Evolutionary conservation across 495 filamentous ascomycete genomes (phyloP).

Genomic region (Neurospora sp.): DNA sequence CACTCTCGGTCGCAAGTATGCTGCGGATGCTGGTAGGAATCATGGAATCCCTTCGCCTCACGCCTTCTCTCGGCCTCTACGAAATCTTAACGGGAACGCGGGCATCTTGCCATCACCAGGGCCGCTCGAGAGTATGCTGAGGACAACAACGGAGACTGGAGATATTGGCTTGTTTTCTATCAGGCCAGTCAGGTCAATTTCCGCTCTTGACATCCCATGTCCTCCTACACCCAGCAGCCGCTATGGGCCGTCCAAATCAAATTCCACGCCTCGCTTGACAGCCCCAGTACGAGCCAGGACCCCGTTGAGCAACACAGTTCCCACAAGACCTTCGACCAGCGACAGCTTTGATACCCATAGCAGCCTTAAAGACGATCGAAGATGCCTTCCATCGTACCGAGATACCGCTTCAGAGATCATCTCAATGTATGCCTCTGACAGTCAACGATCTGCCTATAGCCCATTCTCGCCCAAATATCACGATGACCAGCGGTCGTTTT

Average conservation of each 20-base stretch:
- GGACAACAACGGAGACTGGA: constrained; percentile 58
- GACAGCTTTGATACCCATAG: constrained; percentile 1
- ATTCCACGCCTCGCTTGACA: neutral
- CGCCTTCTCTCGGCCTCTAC: constrained; percentile 21
- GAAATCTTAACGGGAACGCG: constrained; percentile 25
- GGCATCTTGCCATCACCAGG: constrained; percentile 33
- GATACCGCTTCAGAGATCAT: constrained; percentile 35
- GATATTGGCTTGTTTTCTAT: constrained; percentile 55
- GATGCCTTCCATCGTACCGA: constrained; percentile 30
- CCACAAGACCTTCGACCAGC: neutral
- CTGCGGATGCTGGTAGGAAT: constrained; percentile 11
- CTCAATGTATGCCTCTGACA: constrained; percentile 38
- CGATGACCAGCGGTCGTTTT: constrained; percentile 42
- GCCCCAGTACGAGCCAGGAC: neutral
- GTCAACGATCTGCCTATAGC: constrained; percentile 30
- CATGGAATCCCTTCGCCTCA: constrained; percentile 4
- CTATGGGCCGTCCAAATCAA: neutral
- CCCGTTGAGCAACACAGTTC: neutral
- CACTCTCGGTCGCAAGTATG: constrained; percentile 25
- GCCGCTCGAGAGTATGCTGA: constrained; percentile 53
- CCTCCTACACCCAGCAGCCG: neutral
- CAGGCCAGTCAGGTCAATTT: constrained; percentile 36
- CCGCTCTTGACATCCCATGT: constrained; percentile 9
- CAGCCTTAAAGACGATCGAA: constrained; percentile 16
- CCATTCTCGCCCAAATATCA: constrained; percentile 29